Evolutionary conservation across 371 early-diverging fungal species (phyloP).

Genomic region (Rhizopus arrhizus): DNA sequence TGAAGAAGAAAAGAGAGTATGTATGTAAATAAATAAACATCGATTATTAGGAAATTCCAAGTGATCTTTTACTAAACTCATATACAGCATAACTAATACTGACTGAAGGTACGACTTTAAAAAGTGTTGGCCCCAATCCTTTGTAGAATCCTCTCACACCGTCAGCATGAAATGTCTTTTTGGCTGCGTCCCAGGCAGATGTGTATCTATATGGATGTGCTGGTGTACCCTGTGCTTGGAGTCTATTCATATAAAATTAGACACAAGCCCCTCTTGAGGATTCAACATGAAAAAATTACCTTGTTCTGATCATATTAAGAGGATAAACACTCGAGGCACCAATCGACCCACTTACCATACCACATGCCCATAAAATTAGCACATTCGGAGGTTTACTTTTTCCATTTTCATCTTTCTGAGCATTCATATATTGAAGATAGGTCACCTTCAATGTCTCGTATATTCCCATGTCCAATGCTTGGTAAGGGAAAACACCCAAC

Average conservation of each 20-base stretch:
- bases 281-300: conserved; percentile 47
- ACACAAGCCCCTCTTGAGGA: background rate
- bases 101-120: conserved; percentile 73
- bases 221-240: conserved; percentile 86
- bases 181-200: conserved; percentile 69
- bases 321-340: conserved; percentile 83
- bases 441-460: conserved; percentile 76
- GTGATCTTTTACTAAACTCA: conserved; percentile 60
- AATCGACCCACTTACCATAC: conserved; percentile 73
- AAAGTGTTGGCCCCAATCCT: conserved; percentile 79
- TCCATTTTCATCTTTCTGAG: conserved; percentile 35
- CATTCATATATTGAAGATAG: conserved; percentile 60
- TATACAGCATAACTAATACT: conserved; percentile 69
- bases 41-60: conserved; percentile 46
- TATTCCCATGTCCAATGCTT: conserved; percentile 76
- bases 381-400: conserved; percentile 49
- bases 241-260: conserved; percentile 39
- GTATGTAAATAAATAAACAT: conserved; percentile 1
- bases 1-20: background rate
- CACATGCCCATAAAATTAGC: conserved; percentile 67
- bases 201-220: conserved; percentile 74
- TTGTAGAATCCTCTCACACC: conserved; percentile 86
- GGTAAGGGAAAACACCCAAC: conserved; percentile 82
- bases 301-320: conserved; percentile 73
- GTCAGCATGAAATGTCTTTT: conserved; percentile 71